A percentile compares a stretch with the other conserved stretches of the same genome.
Evolutionary conservation across 306 rosid genomes (phyloP).

Genomic region (Sicyos baderoa): DNA sequence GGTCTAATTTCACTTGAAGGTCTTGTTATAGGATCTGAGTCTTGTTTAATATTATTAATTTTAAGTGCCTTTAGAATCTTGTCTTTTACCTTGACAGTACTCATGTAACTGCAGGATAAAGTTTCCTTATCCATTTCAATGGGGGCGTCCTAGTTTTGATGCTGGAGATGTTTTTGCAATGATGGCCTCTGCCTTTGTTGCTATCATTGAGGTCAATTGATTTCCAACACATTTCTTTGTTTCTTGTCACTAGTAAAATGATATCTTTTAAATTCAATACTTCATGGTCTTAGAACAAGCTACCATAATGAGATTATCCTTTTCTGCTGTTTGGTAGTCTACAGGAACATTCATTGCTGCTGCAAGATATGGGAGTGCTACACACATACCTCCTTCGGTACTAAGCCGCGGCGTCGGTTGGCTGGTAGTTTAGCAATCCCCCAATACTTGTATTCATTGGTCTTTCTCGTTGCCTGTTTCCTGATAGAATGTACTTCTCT

Average conservation of each 20-base stretch:
- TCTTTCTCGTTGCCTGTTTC: background rate
- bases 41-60: background rate
- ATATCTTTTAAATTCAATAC: too few relatives aligned
- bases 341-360: constrained; percentile 77
- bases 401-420: constrained; percentile 82
- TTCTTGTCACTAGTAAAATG: background rate
- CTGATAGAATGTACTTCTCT: background rate
- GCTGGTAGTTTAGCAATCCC: constrained; percentile 52
- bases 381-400: constrained; percentile 68
- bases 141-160: constrained; percentile 70
- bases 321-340: constrained; percentile 41
- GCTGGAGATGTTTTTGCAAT: constrained; percentile 65
- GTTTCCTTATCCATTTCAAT: constrained; percentile 88
- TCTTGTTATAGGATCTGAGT: background rate
- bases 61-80: background rate
- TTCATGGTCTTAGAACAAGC: constrained; percentile 12
- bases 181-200: constrained; percentile 65
- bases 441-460: background rate
- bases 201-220: constrained; percentile 57
- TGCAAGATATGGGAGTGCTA: constrained; percentile 78
- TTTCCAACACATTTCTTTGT: background rate
- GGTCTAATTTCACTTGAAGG: too few relatives aligned
- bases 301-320: background rate
- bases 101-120: constrained; percentile 52
- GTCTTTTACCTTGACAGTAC: constrained; percentile 1